Evolutionary conservation across 768 basidiomycete species (phyloP).

Genomic region (Leccinum longicurvipes): DNA sequence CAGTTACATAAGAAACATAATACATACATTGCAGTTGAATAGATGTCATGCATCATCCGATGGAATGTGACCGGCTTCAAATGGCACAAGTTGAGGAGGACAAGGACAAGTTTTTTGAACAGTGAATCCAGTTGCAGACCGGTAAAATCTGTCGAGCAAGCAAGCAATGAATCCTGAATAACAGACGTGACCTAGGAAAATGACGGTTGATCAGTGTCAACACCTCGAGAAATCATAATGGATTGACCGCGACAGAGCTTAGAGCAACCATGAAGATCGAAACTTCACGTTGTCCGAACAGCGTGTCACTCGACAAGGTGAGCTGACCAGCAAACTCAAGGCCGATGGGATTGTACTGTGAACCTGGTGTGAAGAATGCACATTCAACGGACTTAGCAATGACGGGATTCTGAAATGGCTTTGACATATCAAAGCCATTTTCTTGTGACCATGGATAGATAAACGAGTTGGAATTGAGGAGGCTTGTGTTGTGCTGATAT

Average conservation of each 20-base stretch:
- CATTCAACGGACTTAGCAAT: neutral
- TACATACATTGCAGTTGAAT: no score
- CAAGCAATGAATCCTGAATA: neutral
- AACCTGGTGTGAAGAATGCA: neutral
- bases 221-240: no score
- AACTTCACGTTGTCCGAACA: neutral
- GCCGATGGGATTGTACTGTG: neutral
- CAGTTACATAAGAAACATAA: no score
- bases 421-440: neutral
- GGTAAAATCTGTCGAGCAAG: neutral
- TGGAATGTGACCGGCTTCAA: neutral
- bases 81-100: neutral
- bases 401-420: neutral
- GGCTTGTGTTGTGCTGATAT: neutral
- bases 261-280: neutral
- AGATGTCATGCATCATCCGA: no score
- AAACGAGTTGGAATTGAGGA: neutral
- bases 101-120: neutral
- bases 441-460: neutral
- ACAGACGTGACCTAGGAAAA: neutral
- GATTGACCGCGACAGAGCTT: neutral
- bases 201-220: neutral
- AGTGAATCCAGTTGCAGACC: neutral
- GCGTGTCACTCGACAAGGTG: neutral
- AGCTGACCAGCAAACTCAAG: neutral